phyloP scores from a whole-genome alignment of 768 basidiomycete species.

The Termitomyces bulborhizus region DNA sequence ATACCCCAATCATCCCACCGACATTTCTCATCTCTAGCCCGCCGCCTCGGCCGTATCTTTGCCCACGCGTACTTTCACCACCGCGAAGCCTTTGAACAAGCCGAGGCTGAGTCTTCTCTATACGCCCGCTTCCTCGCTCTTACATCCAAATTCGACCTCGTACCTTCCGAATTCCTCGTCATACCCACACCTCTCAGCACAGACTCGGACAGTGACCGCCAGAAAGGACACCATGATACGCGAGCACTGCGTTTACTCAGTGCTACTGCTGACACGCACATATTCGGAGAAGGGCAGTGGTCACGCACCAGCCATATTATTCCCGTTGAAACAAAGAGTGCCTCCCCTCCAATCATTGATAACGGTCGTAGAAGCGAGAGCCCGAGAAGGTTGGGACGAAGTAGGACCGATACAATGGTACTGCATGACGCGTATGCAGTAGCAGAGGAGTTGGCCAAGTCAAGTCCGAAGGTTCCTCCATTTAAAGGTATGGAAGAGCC shows the following conservation, averaged over 20 bases:
- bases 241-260: constrained; percentile 34
- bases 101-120: constrained; percentile 84
- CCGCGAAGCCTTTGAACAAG: constrained; percentile 85
- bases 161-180: constrained; percentile 78
- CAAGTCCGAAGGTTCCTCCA: constrained; percentile 2
- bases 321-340: constrained; percentile 11
- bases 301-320: background rate
- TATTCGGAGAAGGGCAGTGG: background rate
- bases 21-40: constrained; percentile 87
- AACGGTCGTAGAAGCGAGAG: constrained; percentile 24
- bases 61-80: constrained; percentile 96
- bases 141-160: constrained; percentile 73
- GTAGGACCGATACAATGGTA: constrained; percentile 72
- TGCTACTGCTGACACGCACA: constrained; percentile 23
- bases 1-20: constrained; percentile 76
- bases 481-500: constrained; percentile 1
- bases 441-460: constrained; percentile 25
- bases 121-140: constrained; percentile 88
- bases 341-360: constrained; percentile 19
- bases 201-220: constrained; percentile 15
- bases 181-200: constrained; percentile 43
- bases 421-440: constrained; percentile 37
- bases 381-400: constrained; percentile 44
- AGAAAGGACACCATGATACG: constrained; percentile 15
- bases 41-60: constrained; percentile 91